These are phyloP conservation scores for Fusarium concolor DNA, from an alignment of 2,329 filamentous ascomycete species.

Conservation along the genomic window DNA sequence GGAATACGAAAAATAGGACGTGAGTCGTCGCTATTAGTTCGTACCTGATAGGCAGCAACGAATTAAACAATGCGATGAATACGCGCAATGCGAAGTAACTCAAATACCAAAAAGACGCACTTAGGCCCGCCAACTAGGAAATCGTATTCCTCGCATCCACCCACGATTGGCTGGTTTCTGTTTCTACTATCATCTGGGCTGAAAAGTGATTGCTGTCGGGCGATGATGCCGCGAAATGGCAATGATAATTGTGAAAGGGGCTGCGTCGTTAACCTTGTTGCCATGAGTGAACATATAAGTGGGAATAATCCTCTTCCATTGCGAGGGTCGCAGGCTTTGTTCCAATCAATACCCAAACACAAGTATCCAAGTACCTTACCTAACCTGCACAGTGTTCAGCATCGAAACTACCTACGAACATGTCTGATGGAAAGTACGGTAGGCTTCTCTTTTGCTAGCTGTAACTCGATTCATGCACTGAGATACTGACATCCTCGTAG, in stretches of 20 bases:
- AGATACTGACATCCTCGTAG: slow-evolving; percentile 40
- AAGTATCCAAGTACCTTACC: not conserved
- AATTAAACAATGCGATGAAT: slow-evolving; percentile 28
- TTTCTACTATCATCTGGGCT: slow-evolving; percentile 13
- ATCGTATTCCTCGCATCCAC: slow-evolving; percentile 41
- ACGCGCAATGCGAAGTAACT: slow-evolving; percentile 35
- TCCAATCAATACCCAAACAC: not conserved
- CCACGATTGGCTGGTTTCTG: slow-evolving; percentile 42
- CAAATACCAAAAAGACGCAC: not conserved
- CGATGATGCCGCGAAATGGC: slow-evolving; percentile 7
- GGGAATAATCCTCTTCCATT: not conserved
- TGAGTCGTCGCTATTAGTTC: not conserved
- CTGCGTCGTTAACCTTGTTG: not conserved
- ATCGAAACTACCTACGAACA: slow-evolving; percentile 2
- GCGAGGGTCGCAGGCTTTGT: not conserved
- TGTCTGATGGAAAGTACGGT: slow-evolving; percentile 51
- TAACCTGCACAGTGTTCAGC: not conserved
- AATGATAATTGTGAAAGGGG: not conserved
- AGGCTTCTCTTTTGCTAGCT: not conserved
- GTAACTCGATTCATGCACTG: not conserved
- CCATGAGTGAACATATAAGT: slow-evolving; percentile 24
- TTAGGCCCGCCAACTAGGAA: not conserved
- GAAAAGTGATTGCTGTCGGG: slow-evolving; percentile 6
- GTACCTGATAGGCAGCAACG: not conserved
- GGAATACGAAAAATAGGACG: not conserved